Conservation (phyloP, 139 green algal genomes). For the Nannochloris sp. region DNA sequence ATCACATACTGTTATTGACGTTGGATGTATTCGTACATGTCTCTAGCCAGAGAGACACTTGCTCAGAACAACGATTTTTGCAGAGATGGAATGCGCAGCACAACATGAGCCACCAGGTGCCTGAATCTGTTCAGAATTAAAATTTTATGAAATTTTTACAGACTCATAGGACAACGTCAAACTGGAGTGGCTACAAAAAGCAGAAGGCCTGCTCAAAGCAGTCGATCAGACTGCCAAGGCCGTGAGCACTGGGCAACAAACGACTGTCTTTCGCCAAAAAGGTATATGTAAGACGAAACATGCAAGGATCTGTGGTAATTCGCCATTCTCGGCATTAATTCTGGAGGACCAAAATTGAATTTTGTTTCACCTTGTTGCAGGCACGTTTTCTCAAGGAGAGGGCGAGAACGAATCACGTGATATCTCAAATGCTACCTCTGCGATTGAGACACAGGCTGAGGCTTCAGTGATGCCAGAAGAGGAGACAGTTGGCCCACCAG, state of each 20-base stretch:
- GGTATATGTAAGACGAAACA: too few species aligned
- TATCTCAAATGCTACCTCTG: not conserved
- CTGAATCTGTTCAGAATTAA: not conserved
- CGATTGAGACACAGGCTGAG: not conserved
- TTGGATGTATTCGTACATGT: too few species aligned
- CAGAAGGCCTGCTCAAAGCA: conserved; percentile 50
- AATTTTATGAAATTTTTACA: not conserved
- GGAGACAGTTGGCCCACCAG: not conserved
- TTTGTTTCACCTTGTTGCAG: not conserved
- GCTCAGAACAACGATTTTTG: too few species aligned
- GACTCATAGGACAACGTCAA: conserved; percentile 5
- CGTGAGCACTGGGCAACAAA: conserved; percentile 5
- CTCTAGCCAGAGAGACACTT: too few species aligned
- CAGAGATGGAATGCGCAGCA: too few species aligned
- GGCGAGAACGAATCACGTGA: not conserved
- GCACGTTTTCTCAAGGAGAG: not conserved
- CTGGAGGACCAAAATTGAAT: too few species aligned
- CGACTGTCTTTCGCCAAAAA: too few species aligned
- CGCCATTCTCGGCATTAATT: too few species aligned
- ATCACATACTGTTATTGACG: too few species aligned
- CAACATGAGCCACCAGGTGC: not conserved
- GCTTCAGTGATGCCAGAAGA: not conserved
- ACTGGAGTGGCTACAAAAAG: conserved; percentile 38
- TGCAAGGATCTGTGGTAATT: too few species aligned
- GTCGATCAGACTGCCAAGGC: conserved; percentile 53